These are phyloP conservation scores for Pontederia crassipes DNA, from an alignment of 176 grass and related monocot species.

Conservation along the genomic window DNA sequence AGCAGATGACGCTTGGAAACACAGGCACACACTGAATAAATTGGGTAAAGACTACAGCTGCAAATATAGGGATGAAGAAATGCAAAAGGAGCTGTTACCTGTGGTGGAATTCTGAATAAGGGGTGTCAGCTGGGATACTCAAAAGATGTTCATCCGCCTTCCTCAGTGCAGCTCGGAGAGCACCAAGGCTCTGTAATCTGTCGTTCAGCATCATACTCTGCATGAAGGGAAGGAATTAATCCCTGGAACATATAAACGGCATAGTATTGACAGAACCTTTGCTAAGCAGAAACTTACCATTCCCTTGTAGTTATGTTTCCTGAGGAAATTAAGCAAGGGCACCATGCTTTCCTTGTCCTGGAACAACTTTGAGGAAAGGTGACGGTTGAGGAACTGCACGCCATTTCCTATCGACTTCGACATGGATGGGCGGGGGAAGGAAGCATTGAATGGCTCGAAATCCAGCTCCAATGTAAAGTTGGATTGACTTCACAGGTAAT, in stretches of 20 bases:
- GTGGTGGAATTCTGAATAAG: constrained; percentile 79
- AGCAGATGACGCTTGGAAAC: constrained; percentile 3
- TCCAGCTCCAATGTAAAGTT: constrained; percentile 85
- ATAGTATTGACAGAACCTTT: background rate
- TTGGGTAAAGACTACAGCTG: background rate
- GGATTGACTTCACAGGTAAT: constrained; percentile 32
- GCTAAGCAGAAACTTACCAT: constrained; percentile 45
- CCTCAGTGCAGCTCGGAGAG: constrained; percentile 74
- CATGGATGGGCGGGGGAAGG: constrained; percentile 81
- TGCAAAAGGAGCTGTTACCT: constrained; percentile 30
- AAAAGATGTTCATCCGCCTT: constrained; percentile 88
- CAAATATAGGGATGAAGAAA: background rate
- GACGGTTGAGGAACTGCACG: constrained; percentile 99
- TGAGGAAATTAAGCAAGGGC: constrained; percentile 91
- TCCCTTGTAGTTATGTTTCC: constrained; percentile 92
- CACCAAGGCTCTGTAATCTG: constrained; percentile 82
- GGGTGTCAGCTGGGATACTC: constrained; percentile 49
- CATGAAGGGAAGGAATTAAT: constrained; percentile 1
- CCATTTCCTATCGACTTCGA: constrained; percentile 97
- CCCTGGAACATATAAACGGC: background rate
- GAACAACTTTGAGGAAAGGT: constrained; percentile 95
- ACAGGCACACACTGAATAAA: background rate
- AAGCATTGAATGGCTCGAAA: constrained; percentile 97
- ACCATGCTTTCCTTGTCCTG: constrained; percentile 95
- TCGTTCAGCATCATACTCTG: constrained; percentile 99